These are phyloP conservation scores for Stephanodiscus minutulus DNA, from an alignment of 108 stramenopile species.

Conservation along the genomic window DNA sequence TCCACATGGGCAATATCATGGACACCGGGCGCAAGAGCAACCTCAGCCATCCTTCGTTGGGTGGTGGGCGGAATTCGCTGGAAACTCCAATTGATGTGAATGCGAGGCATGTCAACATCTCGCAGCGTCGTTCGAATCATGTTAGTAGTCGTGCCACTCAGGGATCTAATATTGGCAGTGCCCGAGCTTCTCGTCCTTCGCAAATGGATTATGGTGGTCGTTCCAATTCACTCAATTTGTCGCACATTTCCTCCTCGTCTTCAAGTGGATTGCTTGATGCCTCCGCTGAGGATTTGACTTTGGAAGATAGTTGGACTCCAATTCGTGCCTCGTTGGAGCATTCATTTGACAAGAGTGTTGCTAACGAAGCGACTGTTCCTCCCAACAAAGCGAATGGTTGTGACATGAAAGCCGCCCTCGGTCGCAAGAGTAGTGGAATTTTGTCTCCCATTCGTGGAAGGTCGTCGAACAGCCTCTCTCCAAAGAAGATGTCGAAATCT, in stretches of 20 bases:
- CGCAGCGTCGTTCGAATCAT: conserved; percentile 24
- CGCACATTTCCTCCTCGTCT: conserved; percentile 46
- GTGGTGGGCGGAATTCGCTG: conserved; percentile 5
- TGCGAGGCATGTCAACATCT: conserved; percentile 23
- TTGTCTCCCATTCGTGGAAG: conserved; percentile 10
- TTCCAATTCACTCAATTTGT: conserved; percentile 18
- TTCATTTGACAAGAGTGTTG: conserved; percentile 25
- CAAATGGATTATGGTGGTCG: conserved; percentile 4
- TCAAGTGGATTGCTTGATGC: conserved; percentile 22
- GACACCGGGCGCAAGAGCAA: conserved; percentile 19
- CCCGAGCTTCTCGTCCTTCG: not conserved
- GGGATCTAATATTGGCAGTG: conserved; percentile 3
- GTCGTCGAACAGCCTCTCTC: not conserved
- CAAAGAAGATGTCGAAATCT: conserved; percentile 2
- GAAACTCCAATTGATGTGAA: conserved; percentile 14
- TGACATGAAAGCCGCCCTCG: not conserved
- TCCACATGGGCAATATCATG: conserved; percentile 10
- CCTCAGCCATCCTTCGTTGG: conserved; percentile 5
- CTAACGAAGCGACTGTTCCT: not conserved
- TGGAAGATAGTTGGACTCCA: conserved; percentile 39
- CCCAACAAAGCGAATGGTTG: not conserved
- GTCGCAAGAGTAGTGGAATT: conserved; percentile 1
- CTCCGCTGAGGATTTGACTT: conserved; percentile 6
- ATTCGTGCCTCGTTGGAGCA: conserved; percentile 40
- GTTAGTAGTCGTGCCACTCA: conserved; percentile 15